Percentiles rank a stretch among this genome's conserved stretches.
These are phyloP conservation scores for Pouteria glomerata DNA, from an alignment of 148 eudicot genomes.

Conservation along the genomic window DNA sequence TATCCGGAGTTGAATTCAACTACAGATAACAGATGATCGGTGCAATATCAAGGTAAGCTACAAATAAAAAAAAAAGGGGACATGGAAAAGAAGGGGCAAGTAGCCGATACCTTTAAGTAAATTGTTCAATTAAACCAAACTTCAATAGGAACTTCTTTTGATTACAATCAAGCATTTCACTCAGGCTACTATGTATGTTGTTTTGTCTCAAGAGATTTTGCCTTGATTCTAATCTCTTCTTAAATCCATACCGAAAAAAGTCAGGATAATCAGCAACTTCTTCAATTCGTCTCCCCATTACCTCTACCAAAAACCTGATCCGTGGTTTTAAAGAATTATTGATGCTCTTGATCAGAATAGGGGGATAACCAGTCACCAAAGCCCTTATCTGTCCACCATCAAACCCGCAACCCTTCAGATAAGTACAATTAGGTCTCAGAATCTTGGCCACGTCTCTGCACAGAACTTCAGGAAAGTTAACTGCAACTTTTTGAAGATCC, in stretches of 20 bases:
- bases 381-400: slow-evolving; percentile 51
- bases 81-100: too few species aligned
- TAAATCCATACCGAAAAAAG: slow-evolving; percentile 77
- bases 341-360: slow-evolving; percentile 80
- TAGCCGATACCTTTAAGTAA: slow-evolving; percentile 24
- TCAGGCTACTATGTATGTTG: slow-evolving; percentile 65
- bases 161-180: slow-evolving; percentile 87
- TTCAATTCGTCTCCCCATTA: slow-evolving; percentile 70
- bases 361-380: slow-evolving; percentile 82
- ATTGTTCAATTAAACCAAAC: slow-evolving; percentile 48
- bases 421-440: slow-evolving; percentile 60
- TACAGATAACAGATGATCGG: too few species aligned
- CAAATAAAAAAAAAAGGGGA: too few species aligned
- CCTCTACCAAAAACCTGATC: slow-evolving; percentile 72
- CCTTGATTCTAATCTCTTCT: slow-evolving; percentile 71
- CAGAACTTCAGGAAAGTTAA: slow-evolving; percentile 76
- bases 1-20: too few species aligned
- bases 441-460: slow-evolving; percentile 86
- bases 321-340: slow-evolving; percentile 88
- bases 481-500: slow-evolving; percentile 62
- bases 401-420: slow-evolving; percentile 59
- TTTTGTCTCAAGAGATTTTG: slow-evolving; percentile 63
- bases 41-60: too few species aligned
- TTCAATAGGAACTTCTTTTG: slow-evolving; percentile 74
- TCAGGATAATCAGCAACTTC: slow-evolving; percentile 84